Percentiles rank a stretch among this genome's conserved stretches.
Evolutionary conservation across 257 asterid species (phyloP).

Genomic region (Mentha longifolia): DNA sequence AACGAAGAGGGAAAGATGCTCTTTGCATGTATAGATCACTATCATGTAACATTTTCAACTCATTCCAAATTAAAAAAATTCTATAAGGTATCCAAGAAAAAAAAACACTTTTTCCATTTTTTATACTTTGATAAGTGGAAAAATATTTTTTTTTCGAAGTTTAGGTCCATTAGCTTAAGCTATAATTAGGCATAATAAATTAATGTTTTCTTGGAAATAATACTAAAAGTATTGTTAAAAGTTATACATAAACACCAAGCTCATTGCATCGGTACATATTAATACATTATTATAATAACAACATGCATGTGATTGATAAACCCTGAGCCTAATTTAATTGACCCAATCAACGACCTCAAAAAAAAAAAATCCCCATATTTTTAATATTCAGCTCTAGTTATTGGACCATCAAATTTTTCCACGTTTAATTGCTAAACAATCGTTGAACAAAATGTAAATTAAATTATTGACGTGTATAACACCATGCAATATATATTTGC

Average conservation of each 20-base stretch:
- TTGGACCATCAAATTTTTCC: not conserved
- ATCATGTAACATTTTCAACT: not conserved
- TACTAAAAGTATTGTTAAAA: too few species aligned
- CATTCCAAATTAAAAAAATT: not conserved
- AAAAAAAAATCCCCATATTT: too few species aligned
- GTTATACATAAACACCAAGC: not conserved
- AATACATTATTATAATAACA: not conserved
- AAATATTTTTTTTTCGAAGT: not conserved
- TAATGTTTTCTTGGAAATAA: not conserved
- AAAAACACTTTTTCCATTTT: not conserved
- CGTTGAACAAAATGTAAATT: not conserved
- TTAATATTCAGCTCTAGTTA: not conserved
- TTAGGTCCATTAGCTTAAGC: not conserved
- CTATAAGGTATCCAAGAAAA: not conserved
- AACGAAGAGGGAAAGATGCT: not conserved
- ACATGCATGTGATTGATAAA: slow-evolving; percentile 2
- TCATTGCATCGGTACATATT: not conserved
- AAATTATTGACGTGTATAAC: not conserved
- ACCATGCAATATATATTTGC: not conserved
- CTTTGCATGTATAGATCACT: not conserved
- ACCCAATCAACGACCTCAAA: slow-evolving; percentile 11
- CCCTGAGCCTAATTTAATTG: slow-evolving; percentile 1
- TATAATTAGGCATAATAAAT: too few species aligned
- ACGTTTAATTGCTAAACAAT: not conserved
- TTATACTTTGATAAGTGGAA: not conserved